Conservation (phyloP, 148 eudicot species). For the Drosera capensis region DNA sequence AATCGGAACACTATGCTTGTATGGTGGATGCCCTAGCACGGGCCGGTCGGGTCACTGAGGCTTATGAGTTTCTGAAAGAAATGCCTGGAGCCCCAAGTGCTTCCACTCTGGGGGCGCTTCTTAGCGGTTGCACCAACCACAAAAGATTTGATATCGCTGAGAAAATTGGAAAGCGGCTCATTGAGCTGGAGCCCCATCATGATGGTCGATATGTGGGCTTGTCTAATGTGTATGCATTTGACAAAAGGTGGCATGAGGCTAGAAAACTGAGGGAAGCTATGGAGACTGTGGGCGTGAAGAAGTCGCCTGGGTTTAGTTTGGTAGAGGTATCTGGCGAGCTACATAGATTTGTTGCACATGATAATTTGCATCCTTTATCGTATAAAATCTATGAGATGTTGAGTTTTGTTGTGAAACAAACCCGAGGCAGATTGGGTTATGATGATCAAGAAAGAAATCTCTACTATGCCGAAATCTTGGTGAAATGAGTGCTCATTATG, state of each 20-base stretch:
- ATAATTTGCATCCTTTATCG: conserved; percentile 45
- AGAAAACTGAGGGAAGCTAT: conserved; percentile 52
- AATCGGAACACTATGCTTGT: conserved; percentile 71
- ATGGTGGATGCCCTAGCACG: conserved; percentile 80
- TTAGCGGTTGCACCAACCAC: conserved; percentile 67
- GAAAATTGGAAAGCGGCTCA: conserved; percentile 55
- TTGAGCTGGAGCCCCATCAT: conserved; percentile 70
- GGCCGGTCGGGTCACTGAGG: conserved; percentile 55
- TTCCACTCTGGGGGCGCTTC: conserved; percentile 64
- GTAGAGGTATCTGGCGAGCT: conserved; percentile 52
- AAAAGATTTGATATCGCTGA: conserved; percentile 62
- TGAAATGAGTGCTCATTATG: neutral
- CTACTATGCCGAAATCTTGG: neutral
- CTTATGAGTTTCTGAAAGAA: conserved; percentile 36
- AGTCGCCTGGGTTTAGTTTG: conserved; percentile 63
- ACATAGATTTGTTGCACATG: conserved; percentile 72
- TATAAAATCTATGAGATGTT: conserved; percentile 33
- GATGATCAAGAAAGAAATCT: conserved; percentile 7
- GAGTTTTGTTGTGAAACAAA: conserved; percentile 26
- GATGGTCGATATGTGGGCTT: conserved; percentile 85
- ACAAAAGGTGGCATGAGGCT: conserved; percentile 60
- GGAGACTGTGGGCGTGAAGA: conserved; percentile 75
- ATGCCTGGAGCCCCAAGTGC: conserved; percentile 59
- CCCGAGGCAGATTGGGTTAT: conserved; percentile 23
- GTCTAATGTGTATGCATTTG: conserved; percentile 65